phyloP scores from a whole-genome alignment of 208 protist genomes.

The Leishmania martiniquensis region DNA sequence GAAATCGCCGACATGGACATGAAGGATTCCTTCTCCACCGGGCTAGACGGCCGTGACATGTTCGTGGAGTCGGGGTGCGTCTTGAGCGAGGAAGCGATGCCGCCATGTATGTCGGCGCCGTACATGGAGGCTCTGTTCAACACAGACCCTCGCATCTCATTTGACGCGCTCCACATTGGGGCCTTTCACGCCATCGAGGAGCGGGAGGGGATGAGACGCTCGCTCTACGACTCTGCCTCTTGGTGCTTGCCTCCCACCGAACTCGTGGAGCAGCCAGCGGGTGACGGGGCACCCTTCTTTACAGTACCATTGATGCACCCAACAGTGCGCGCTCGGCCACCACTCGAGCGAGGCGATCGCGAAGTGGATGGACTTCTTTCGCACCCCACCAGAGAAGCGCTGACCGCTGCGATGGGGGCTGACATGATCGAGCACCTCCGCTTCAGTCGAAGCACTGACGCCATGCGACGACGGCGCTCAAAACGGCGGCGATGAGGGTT shows the following conservation, averaged over 20 bases:
- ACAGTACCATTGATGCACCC: slow-evolving; percentile 22
- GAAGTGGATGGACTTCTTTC: slow-evolving; percentile 17
- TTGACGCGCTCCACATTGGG: slow-evolving; percentile 72
- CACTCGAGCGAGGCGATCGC: slow-evolving; percentile 14
- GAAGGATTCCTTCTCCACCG: not conserved
- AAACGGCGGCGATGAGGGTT: not conserved
- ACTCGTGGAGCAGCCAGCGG: not conserved
- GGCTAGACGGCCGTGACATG: not conserved
- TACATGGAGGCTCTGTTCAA: slow-evolving; percentile 64
- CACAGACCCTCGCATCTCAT: slow-evolving; percentile 72
- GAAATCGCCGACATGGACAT: slow-evolving; percentile 9
- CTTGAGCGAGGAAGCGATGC: slow-evolving; percentile 24
- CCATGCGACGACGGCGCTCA: slow-evolving; percentile 2
- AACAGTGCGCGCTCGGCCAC: slow-evolving; percentile 13
- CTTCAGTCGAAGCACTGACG: slow-evolving; percentile 5
- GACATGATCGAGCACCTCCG: slow-evolving; percentile 27
- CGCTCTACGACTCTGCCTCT: slow-evolving; percentile 12
- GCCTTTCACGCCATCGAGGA: slow-evolving; percentile 45
- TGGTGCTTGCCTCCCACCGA: slow-evolving; percentile 20
- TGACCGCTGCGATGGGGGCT: slow-evolving; percentile 16
- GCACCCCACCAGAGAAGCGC: slow-evolving; percentile 6
- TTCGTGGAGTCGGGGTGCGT: slow-evolving; percentile 5
- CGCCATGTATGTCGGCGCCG: slow-evolving; percentile 12
- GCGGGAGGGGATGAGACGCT: slow-evolving; percentile 15
- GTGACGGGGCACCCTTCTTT: slow-evolving; percentile 6